Conservation (phyloP, 331 rosid species). For the Telfairia occidentalis region DNA sequence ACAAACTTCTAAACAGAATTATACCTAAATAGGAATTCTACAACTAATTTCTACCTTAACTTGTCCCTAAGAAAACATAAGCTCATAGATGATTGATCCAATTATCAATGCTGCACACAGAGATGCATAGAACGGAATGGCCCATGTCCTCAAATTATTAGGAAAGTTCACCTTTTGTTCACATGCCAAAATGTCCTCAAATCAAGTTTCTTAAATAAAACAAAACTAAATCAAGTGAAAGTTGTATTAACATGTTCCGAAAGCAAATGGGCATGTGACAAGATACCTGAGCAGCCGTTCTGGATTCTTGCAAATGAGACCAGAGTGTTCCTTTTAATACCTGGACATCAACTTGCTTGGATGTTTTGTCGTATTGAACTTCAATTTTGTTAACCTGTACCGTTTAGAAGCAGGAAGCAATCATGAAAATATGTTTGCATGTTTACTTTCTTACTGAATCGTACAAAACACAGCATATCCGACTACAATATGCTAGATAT, state of each 20-base stretch:
- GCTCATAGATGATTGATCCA: neutral
- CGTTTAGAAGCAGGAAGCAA: conserved; percentile 14
- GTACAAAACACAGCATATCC: neutral
- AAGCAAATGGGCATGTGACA: neutral
- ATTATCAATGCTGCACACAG: neutral
- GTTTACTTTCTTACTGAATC: neutral
- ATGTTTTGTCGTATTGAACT: conserved; percentile 56
- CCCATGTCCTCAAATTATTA: neutral
- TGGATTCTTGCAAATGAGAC: conserved; percentile 46
- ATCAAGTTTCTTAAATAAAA: neutral
- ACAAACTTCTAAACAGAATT: neutral
- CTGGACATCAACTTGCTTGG: conserved; percentile 71
- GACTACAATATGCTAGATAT: neutral
- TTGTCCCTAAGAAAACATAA: neutral
- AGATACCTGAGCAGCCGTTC: conserved; percentile 30
- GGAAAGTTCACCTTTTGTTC: neutral
- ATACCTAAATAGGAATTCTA: neutral
- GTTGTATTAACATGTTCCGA: neutral
- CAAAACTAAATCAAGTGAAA: neutral
- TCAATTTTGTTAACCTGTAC: conserved; percentile 59
- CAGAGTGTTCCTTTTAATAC: conserved; percentile 54
- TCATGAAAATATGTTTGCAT: conserved; percentile 2
- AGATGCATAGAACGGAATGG: neutral
- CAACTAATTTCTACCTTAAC: neutral
- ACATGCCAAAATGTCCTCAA: neutral